These are phyloP conservation scores for Pedinophyceae sp. DNA, from an alignment of 139 green algal genomes.

Conservation along the genomic window DNA sequence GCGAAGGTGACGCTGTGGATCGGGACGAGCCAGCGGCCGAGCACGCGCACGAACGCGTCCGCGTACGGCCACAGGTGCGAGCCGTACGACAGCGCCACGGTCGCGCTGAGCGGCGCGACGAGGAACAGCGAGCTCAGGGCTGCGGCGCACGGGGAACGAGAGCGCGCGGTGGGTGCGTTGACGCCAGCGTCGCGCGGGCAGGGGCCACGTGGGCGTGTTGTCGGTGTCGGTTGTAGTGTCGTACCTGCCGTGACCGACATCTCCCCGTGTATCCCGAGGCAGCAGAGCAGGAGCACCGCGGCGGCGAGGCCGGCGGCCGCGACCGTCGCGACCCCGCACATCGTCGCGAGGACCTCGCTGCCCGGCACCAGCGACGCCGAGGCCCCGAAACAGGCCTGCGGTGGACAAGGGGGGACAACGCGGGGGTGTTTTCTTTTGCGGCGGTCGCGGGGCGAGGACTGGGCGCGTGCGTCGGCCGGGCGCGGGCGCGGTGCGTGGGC, in stretches of 20 bases:
- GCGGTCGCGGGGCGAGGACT: neutral
- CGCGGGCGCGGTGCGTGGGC: too few relatives aligned
- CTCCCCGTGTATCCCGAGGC: too few relatives aligned
- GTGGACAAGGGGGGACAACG: too few relatives aligned
- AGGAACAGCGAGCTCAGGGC: neutral
- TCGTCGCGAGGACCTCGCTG: too few relatives aligned
- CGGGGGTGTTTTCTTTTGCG: too few relatives aligned
- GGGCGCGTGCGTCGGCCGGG: neutral
- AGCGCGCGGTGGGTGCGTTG: neutral
- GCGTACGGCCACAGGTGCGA: neutral
- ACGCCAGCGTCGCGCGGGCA: neutral
- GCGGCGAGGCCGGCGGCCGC: too few relatives aligned
- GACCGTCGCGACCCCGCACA: too few relatives aligned
- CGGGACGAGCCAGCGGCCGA: neutral
- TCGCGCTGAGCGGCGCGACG: too few relatives aligned
- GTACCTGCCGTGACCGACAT: too few relatives aligned
- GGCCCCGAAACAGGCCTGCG: neutral
- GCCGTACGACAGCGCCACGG: too few relatives aligned
- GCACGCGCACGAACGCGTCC: neutral
- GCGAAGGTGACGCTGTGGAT: conserved; percentile 48
- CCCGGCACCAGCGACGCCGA: neutral
- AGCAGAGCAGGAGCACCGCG: too few relatives aligned
- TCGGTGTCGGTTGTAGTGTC: neutral
- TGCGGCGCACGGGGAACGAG: neutral
- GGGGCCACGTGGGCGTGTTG: neutral